phyloP scores from a whole-genome alignment of 2,329 filamentous ascomycete genomes.

The Aureobasidium mangrovei region DNA sequence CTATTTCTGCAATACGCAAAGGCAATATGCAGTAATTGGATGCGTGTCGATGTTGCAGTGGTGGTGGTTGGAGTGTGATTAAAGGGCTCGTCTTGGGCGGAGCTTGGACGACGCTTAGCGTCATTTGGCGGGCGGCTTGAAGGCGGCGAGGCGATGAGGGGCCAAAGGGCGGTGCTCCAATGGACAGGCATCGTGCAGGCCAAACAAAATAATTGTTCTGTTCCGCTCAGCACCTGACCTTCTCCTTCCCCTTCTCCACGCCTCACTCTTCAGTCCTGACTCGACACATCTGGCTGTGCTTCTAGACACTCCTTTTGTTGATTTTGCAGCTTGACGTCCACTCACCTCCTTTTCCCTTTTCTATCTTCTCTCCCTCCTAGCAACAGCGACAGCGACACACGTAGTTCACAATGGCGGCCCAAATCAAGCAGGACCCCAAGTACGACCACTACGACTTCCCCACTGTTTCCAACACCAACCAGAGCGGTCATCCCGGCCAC shows the following conservation, averaged over 20 bases:
- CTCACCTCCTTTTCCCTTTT: neutral
- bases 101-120: conserved; percentile 1
- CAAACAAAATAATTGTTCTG: conserved; percentile 6
- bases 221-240: neutral
- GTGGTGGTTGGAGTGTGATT: neutral
- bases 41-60: neutral
- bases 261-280: neutral
- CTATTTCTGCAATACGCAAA: too few relatives aligned
- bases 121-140: conserved; percentile 1
- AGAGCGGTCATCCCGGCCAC: conserved; percentile 77
- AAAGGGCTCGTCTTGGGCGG: neutral
- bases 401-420: conserved; percentile 13
- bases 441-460: conserved; percentile 97
- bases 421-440: conserved; percentile 63
- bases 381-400: neutral
- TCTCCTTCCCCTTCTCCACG: neutral
- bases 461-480: conserved; percentile 59
- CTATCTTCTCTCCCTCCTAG: neutral
- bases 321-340: neutral
- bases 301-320: conserved; percentile 6
- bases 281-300: neutral
- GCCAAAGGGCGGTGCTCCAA: neutral
- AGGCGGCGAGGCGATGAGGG: neutral
- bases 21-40: neutral
- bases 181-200: too few relatives aligned